Evolutionary conservation across 179 eudicot species (phyloP), one percentile per base, ranked within the genome.

Genomic region (Dionaea muscipula): DNA sequence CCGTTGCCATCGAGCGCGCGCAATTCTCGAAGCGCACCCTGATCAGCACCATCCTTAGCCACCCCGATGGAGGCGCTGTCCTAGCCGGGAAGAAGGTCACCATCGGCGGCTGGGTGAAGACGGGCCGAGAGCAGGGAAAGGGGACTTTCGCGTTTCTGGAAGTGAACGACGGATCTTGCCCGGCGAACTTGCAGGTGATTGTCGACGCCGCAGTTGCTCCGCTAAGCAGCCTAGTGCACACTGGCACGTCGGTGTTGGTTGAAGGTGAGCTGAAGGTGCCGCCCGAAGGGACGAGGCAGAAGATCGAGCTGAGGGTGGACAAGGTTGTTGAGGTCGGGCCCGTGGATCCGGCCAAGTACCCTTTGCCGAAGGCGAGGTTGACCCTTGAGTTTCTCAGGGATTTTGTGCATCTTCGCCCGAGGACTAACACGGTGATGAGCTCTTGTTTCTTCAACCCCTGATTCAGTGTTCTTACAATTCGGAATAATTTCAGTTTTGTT

Each of bases 51-150:
- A 90, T 90, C 65, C 56, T 90, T 7, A 0, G 53, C 70, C 75
- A 74, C 4, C 66, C 83, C 26, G 90, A 90, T 68, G 82, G 78
- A 53, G 95, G 97, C 55, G 75, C 82, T 23, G 79, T 73, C 0
- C 62, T 90, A 0, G 75, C 90, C 51, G 90, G 95, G 16, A 62
- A 67, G 61, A 62, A 41, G 0, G 82, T 76, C 6, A 57, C 74
- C n/a, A 70, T 90, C 35, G 90, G 87, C 2, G 97, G 97, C 0
- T 90, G 95, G 97, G 97, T 90, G 13, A 87, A 87, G 48, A 83
- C 94, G 0, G 97, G 97, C 12, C 67, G 95, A 0, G 83, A 81
- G 60, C 94, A 82, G 55, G 94, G 90, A 0, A 80, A 83, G 22
- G 85, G 85, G 0, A 28, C 77, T 0, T 81, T 90, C 57, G 97